Evolutionary conservation across 2,329 filamentous ascomycete genomes (phyloP), one percentile per base, ranked within the genome.

Genomic region (Macrophomina pseudophaseolina): DNA sequence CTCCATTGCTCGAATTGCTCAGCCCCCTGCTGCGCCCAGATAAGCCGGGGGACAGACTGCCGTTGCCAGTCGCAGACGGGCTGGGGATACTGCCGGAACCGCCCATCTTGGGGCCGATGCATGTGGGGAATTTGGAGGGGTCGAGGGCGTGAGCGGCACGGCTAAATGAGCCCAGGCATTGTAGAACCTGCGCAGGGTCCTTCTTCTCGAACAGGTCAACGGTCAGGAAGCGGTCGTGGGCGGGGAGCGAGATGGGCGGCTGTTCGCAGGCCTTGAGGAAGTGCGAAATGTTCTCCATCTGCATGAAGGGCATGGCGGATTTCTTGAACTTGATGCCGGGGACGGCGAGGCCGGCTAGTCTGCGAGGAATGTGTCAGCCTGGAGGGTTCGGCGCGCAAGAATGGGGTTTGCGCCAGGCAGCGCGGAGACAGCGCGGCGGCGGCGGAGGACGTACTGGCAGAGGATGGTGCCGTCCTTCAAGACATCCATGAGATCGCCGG

Each of bases 201-300:
- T 99, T 99, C 71, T 89, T 85, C 80, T 99, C 95, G 83, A 91
- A 99, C 56, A 99, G 85, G 80, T 99, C 95, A 77, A 99, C 94
- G 5, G 95, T 99, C 68, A 98, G 88, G 81, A 99, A 99, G 71
- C 94, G 89, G 80, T 99, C 95, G 82, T 99, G 95, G 53, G 94
- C 90, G 67, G 92, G 93, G 68, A 99, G 88, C 79, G 90, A 94
- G 63, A 99, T 83, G 0, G 95, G 95, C 32, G 91, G 88, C 60
- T 87, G 83, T 79, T 97, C 92, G 82, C 94, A 97, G 68, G 93
- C 93, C 74, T 88, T 89, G 64, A 99, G 88, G 80, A 97, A 99
- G 76, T 97, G 92, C 4, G 94, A 96, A 75, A 99, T 97, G 78
- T 99, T 99, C 79, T 99, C 95, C 94, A 98, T 98, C 80, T 99